Evolutionary conservation across 1,284 basidiomycete genomes (phyloP).

Genomic region (Melampsora abietis-canadensis): DNA sequence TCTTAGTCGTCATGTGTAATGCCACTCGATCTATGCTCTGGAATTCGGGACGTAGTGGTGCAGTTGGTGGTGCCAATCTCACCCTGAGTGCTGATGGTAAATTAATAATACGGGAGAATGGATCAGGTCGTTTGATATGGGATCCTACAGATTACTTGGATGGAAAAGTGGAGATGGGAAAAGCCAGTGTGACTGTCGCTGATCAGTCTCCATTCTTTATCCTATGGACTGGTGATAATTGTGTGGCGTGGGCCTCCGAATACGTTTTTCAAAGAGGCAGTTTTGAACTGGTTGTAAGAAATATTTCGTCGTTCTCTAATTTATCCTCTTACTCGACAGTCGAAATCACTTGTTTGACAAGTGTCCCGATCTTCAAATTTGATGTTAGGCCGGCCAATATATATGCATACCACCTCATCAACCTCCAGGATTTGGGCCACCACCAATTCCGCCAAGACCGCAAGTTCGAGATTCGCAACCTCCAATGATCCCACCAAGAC

Average conservation of each 20-base stretch:
- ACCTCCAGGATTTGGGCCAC: not conserved
- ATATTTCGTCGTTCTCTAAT: not conserved
- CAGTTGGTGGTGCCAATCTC: constrained; percentile 20
- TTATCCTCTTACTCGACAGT: not conserved
- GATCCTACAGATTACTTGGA: constrained; percentile 28
- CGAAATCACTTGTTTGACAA: not conserved
- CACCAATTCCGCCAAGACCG: constrained; percentile 32
- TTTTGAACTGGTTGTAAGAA: constrained; percentile 19
- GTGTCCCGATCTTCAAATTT: not conserved
- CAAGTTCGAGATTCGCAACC: not conserved
- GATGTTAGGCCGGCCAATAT: constrained; percentile 33
- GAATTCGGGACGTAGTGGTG: constrained; percentile 26
- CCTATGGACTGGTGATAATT: constrained; percentile 26
- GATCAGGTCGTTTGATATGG: constrained; percentile 30
- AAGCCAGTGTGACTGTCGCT: constrained; percentile 27
- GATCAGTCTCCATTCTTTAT: constrained; percentile 21
- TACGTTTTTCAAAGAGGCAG: constrained; percentile 32
- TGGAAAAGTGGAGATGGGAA: constrained; percentile 6
- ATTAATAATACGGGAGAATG: constrained; percentile 29
- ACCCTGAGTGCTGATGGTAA: constrained; percentile 20
- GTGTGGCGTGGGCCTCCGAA: constrained; percentile 35
- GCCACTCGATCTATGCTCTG: constrained; percentile 17
- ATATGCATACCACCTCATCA: constrained; percentile 23
- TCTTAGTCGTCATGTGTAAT: constrained; percentile 24
- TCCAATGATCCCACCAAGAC: constrained; percentile 17